phyloP scores from a whole-genome alignment of 306 rosid genomes.

The Castanopsis chinensis region DNA sequence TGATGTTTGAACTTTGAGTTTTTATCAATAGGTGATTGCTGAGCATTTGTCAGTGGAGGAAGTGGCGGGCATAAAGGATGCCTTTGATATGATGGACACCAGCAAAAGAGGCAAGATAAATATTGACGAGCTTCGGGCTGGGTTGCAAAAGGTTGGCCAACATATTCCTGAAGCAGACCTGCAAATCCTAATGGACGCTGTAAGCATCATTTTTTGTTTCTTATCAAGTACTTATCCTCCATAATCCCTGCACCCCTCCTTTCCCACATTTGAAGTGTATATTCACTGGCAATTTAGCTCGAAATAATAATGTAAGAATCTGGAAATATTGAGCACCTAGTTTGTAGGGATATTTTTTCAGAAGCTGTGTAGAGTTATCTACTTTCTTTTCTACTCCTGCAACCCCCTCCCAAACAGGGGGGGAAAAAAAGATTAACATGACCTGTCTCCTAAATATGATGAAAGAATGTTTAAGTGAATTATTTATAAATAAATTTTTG shows the following conservation, averaged over 20 bases:
- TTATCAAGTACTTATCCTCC: neutral
- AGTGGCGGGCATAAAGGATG: slow-evolving; percentile 62
- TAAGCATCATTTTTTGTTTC: slow-evolving; percentile 27
- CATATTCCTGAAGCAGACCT: slow-evolving; percentile 57
- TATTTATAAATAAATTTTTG: no score
- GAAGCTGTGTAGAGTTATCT: neutral
- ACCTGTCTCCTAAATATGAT: neutral
- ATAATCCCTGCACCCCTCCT: neutral
- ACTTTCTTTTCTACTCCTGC: neutral
- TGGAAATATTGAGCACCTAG: neutral
- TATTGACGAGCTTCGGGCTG: slow-evolving; percentile 46
- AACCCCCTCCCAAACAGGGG: neutral
- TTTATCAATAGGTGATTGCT: slow-evolving; percentile 47
- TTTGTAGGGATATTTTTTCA: neutral
- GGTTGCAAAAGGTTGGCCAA: slow-evolving; percentile 56
- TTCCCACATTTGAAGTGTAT: neutral
- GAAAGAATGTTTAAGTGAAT: neutral
- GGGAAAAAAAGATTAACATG: neutral
- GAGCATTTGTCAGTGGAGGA: slow-evolving; percentile 60
- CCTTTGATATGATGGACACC: slow-evolving; percentile 51
- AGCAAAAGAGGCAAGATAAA: slow-evolving; percentile 45
- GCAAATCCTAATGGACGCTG: slow-evolving; percentile 55
- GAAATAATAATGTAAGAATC: neutral
- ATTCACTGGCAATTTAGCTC: neutral
- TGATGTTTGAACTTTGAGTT: neutral